These are phyloP conservation scores for Clathrospora elynae DNA, from an alignment of 2,329 filamentous ascomycete genomes.

Conservation along the genomic window DNA sequence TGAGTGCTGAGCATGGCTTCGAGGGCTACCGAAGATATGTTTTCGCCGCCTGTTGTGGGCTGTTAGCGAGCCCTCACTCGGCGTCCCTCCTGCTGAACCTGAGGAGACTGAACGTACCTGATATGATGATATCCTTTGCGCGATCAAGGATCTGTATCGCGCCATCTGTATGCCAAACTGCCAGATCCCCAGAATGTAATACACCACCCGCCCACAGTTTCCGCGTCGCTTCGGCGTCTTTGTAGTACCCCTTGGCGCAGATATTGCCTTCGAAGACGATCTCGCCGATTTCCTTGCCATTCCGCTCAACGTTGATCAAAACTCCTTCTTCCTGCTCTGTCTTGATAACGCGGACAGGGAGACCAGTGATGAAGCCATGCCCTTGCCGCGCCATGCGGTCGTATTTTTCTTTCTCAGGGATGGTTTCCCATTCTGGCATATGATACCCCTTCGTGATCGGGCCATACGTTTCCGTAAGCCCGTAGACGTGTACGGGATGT, in stretches of 20 bases:
- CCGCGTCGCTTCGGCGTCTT: constrained; percentile 80
- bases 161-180: constrained; percentile 90
- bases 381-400: constrained; percentile 91
- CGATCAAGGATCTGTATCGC: constrained; percentile 90
- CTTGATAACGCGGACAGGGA: constrained; percentile 83
- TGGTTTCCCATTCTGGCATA: constrained; percentile 79
- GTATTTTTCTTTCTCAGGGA: constrained; percentile 78
- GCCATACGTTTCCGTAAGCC: constrained; percentile 85
- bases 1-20: constrained; percentile 89
- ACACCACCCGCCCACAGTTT: constrained; percentile 88
- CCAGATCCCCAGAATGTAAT: constrained; percentile 87
- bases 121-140: constrained; percentile 98
- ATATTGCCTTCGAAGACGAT: constrained; percentile 91
- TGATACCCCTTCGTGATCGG: constrained; percentile 94
- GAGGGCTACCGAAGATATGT: constrained; percentile 91
- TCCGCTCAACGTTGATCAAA: constrained; percentile 68
- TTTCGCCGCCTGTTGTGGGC: constrained; percentile 75
- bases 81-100: too few relatives aligned
- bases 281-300: constrained; percentile 79
- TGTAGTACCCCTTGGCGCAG: constrained; percentile 89
- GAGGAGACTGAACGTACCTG: constrained; percentile 60
- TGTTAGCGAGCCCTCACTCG: constrained; percentile 1
- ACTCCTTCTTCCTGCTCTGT: constrained; percentile 70
- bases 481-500: constrained; percentile 91
- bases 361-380: constrained; percentile 83